Evolutionary conservation across 2,329 filamentous ascomycete species (phyloP).

Genomic region (Rhytidhysteron rufulum): DNA sequence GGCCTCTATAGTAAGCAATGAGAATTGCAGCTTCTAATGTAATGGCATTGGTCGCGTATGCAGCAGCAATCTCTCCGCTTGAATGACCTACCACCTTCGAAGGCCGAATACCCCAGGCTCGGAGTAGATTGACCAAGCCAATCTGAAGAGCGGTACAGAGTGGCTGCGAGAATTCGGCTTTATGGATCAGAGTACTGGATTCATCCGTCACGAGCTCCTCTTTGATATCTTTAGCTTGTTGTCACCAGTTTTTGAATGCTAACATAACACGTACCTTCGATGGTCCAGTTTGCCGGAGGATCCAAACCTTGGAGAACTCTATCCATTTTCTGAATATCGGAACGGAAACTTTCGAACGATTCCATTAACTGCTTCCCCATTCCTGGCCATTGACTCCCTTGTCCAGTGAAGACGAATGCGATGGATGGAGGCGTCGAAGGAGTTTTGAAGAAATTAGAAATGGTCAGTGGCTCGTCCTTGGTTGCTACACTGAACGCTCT

Average conservation of each 20-base stretch:
- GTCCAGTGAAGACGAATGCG: conserved; percentile 24
- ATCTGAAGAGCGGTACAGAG: conserved; percentile 55
- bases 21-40: conserved; percentile 30
- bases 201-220: too few relatives aligned
- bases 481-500: conserved; percentile 10
- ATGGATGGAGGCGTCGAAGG: conserved; percentile 3
- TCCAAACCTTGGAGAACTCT: conserved; percentile 1
- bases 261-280: too few relatives aligned
- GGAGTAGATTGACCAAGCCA: conserved; percentile 41
- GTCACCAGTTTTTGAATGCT: too few relatives aligned
- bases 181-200: conserved; percentile 4
- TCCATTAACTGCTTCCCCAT: conserved; percentile 15
- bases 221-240: too few relatives aligned
- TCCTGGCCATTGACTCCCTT: conserved; percentile 23
- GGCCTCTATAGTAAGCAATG: conserved; percentile 40
- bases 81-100: conserved; percentile 23
- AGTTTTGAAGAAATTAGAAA: conserved; percentile 2
- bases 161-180: conserved; percentile 45
- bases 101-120: conserved; percentile 14
- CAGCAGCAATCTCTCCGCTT: conserved; percentile 29
- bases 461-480: neutral
- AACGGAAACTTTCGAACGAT: neutral
- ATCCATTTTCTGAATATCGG: neutral
- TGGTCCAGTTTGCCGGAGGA: too few relatives aligned
- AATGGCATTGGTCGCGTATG: conserved; percentile 21